Percentiles rank a stretch among this genome's conserved stretches.
Conservation (phyloP, 306 rosid species). For the Cajanus cajan region DNA sequence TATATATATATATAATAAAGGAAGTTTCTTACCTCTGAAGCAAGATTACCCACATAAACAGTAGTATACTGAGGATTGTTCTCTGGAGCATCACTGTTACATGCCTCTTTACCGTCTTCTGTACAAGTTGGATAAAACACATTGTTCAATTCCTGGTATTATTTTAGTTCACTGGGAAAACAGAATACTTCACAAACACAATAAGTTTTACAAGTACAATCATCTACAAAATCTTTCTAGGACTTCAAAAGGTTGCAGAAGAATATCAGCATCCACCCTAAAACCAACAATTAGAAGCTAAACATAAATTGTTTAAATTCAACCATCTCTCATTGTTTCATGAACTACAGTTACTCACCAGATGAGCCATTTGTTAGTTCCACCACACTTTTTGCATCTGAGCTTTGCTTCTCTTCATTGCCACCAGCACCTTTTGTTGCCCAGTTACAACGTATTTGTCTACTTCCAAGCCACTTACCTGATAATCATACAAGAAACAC, state of each 20-base stretch:
- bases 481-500: constrained; percentile 4
- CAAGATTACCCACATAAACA: constrained; percentile 94
- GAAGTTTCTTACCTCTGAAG: constrained; percentile 66
- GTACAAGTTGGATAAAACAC: constrained; percentile 37
- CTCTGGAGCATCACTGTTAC: constrained; percentile 83
- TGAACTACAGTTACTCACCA: constrained; percentile 49
- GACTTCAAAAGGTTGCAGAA: not conserved
- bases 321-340: not conserved
- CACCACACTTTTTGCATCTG: constrained; percentile 79
- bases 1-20: not conserved
- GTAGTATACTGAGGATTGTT: constrained; percentile 95
- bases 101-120: constrained; percentile 91
- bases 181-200: not conserved
- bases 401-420: constrained; percentile 75
- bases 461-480: constrained; percentile 99
- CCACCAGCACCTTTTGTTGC: constrained; percentile 91
- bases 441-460: constrained; percentile 98
- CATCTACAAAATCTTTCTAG: not conserved
- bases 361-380: constrained; percentile 92
- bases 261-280: not conserved
- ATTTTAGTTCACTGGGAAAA: constrained; percentile 4
- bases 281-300: not conserved
- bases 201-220: not conserved
- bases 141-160: not conserved
- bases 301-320: not conserved